Base-by-base conservation (phyloP, 352 stramenopile genomes). In the Phytophthora boehmeriae region DNA sequence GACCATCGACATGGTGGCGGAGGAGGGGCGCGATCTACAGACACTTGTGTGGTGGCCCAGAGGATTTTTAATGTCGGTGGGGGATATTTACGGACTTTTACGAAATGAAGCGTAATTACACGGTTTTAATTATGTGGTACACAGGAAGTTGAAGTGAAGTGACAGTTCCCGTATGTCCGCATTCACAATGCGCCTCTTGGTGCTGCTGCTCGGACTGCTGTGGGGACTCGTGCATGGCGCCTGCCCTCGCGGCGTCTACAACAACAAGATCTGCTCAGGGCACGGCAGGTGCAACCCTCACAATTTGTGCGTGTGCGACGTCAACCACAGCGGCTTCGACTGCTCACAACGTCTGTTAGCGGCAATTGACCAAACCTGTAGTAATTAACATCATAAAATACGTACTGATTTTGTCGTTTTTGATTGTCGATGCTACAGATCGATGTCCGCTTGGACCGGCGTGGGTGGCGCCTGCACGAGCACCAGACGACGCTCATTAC, bases 1-100 rank as follows among this genome's bases (percentile, higher is more conserved):
- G 67, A 96, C 80, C 88, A 96, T 95, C 71, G 88, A 96, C 88
- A 96, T 96, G 70, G 54, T 78, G 63, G 46, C 44, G 9, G n/a
- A 35, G 38, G 35, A 23, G 32, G 17, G 23, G 20, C 11, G 20
- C 11, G 22, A 45, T 39, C 34, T 39, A 22, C 38, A 20, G 19
- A 17, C 38, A 3, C 19, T 22, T 44, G 13, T 22, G 38, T 44
- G 38, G 38, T 44, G 38, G 38, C 38, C 38, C 2, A 44, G 14
- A 17, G 38, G 14, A 30, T 30, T 30, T 30, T 30, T 30, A 30
- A 6, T 30, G 25, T 30, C 25, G 38, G 4, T 9, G 4, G 38
- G 5, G n/a, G n/a, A 20, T 22, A 44, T 19, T 44, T 8, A 44
- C 25, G 3, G n/a, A 11, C 53, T 59, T 64, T 64, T 64, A 64